Evolutionary conservation across 2,329 filamentous ascomycete genomes (phyloP).

Genomic region (Ilyonectria destructans): DNA sequence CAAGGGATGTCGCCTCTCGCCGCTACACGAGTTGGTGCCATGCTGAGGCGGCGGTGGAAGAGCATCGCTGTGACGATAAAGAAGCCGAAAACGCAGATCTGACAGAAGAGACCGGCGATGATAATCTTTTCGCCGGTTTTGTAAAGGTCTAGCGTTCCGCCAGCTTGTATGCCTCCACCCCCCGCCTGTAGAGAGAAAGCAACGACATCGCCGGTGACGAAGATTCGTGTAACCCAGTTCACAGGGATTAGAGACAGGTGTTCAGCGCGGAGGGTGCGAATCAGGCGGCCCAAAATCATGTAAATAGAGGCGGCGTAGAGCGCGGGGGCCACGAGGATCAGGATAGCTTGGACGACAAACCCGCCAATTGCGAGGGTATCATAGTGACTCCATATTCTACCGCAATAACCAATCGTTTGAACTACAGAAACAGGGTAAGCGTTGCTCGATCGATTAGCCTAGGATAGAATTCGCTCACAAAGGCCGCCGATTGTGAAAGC

Average conservation of each 20-base stretch:
- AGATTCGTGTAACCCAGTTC: conserved; percentile 67
- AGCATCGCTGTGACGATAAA: conserved; percentile 1
- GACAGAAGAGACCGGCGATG: conserved; percentile 69
- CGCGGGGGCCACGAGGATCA: conserved; percentile 63
- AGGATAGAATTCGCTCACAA: conserved; percentile 57
- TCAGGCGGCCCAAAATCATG: conserved; percentile 65
- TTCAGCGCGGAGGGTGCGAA: conserved; percentile 57
- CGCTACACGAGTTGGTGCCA: background rate
- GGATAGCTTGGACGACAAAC: conserved; percentile 56
- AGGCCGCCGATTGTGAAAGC: conserved; percentile 64
- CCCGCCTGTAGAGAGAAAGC: conserved; percentile 67
- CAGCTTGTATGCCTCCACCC: conserved; percentile 55
- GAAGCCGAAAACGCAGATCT: conserved; percentile 69
- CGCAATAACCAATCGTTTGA: conserved; percentile 59
- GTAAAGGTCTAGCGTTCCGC: conserved; percentile 44
- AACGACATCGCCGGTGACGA: conserved; percentile 69
- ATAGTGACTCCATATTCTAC: conserved; percentile 19
- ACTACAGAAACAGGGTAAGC: conserved; percentile 54
- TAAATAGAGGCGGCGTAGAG: conserved; percentile 68
- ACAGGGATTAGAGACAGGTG: conserved; percentile 53
- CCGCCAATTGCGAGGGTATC: background rate
- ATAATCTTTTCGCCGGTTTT: conserved; percentile 66
- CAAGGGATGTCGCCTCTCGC: conserved; percentile 42
- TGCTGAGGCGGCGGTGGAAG: conserved; percentile 7
- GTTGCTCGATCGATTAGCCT: no score